These are phyloP conservation scores for Ampelomyces quisqualis DNA, from an alignment of 2,329 filamentous ascomycete genomes.

Conservation along the genomic window DNA sequence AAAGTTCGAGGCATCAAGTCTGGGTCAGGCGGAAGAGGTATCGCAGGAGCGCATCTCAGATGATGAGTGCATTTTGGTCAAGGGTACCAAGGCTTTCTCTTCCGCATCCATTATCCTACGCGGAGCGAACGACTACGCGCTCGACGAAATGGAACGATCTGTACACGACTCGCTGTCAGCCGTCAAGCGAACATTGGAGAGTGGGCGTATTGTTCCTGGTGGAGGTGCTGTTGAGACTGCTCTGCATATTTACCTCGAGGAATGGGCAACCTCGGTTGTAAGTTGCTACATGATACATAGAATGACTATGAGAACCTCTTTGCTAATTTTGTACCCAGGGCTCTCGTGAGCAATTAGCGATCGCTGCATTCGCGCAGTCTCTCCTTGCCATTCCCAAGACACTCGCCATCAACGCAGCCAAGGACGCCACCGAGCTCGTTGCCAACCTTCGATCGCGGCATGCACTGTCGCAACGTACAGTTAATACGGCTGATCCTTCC, in stretches of 20 bases:
- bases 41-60: slow-evolving; percentile 98
- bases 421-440: slow-evolving; percentile 92
- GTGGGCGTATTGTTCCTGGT: slow-evolving; percentile 92
- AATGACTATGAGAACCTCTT: neutral
- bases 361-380: slow-evolving; percentile 94
- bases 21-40: slow-evolving; percentile 92
- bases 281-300: slow-evolving; percentile 37
- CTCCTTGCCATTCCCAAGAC: slow-evolving; percentile 96
- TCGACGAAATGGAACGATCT: slow-evolving; percentile 99
- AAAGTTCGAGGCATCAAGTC: slow-evolving; percentile 85
- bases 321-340: slow-evolving; percentile 50
- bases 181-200: slow-evolving; percentile 95
- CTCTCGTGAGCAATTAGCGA: slow-evolving; percentile 94
- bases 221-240: slow-evolving; percentile 98
- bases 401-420: slow-evolving; percentile 92
- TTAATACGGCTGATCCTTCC: slow-evolving; percentile 62
- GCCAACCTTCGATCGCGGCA: slow-evolving; percentile 93
- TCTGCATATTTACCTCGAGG: slow-evolving; percentile 97
- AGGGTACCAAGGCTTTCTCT: slow-evolving; percentile 90
- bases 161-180: slow-evolving; percentile 96
- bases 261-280: slow-evolving; percentile 94
- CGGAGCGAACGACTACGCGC: slow-evolving; percentile 90
- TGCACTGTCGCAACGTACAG: slow-evolving; percentile 85
- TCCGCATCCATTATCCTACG: slow-evolving; percentile 95
- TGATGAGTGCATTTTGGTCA: slow-evolving; percentile 95